Evolutionary conservation across 768 basidiomycete genomes (phyloP), one percentile per base, ranked within the genome.

Genomic region (Phallus indusiatus): DNA sequence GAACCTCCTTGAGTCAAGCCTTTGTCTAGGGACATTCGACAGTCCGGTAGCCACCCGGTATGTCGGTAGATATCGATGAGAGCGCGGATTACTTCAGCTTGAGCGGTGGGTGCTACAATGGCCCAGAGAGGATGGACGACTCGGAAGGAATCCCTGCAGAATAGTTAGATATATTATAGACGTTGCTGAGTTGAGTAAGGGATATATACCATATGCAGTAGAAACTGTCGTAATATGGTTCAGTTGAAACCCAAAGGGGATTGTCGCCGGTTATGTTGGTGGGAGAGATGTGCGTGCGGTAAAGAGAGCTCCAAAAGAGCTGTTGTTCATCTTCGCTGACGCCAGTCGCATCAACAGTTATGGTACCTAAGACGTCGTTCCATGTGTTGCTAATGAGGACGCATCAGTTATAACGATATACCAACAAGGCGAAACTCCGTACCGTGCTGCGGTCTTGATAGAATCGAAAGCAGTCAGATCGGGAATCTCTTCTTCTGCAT

Each of bases 1-100:
- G 65, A 66, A 4, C 68, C 68, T 16, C 68, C 68, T 51, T 69
- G 68, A 1, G 65, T 67, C 52, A 63, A 65, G 9, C 68, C 68
- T 57, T 64, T 69, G 54, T 65, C 61, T 14, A 62, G 50, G 0
- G 67, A 67, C 67, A 67, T 69, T 5, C 68, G 67, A 54, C 68
- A 67, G 61, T 69, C 68, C 3, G 68, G 68, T 3, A 67, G 60
- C 53, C 54, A 69, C 22, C 68, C 68, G 9, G 61, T 54, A 60
- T 67, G 54, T 10, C 66, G 64, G 52, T 65, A 65, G 28, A 69
- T 62, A 56, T 67, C 67, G 54, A 69, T 66, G 18, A 67, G 60
- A 17, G 67, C 68, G 9, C 67, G 60, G 33, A 69, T 35, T 21
- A 67, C 52, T 55, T 67, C 64, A 1, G 67, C 67, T 54, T 56